phyloP scores from a whole-genome alignment of 1,139 yeast species.

The Zhuliangozyma parablackwelliae region DNA sequence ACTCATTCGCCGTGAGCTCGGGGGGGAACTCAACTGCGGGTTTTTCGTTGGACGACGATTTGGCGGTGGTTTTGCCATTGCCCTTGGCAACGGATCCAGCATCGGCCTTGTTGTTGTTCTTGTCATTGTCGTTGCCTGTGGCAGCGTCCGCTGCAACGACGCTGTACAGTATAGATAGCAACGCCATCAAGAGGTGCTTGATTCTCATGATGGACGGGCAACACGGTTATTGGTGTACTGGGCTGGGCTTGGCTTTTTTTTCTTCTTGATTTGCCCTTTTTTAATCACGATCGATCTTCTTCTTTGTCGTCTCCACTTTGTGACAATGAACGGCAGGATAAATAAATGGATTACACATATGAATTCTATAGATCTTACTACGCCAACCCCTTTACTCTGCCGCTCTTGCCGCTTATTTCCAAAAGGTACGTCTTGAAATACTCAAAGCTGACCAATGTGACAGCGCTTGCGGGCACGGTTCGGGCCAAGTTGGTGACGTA shows the following conservation, averaged over 20 bases:
- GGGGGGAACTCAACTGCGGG: conserved; percentile 14
- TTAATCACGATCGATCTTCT: too few relatives aligned
- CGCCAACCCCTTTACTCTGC: background rate
- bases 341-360: too few relatives aligned
- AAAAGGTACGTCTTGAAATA: conserved; percentile 63
- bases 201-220: too few relatives aligned
- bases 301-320: too few relatives aligned
- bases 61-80: conserved; percentile 1
- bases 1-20: conserved; percentile 30
- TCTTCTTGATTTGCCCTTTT: too few relatives aligned
- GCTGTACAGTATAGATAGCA: too few relatives aligned
- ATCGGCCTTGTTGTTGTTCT: background rate
- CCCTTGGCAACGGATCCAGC: conserved; percentile 3
- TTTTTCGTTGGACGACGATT: background rate
- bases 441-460: conserved; percentile 91
- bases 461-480: conserved; percentile 94
- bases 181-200: too few relatives aligned
- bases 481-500: conserved; percentile 79
- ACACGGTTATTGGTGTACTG: too few relatives aligned
- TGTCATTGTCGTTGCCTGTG: background rate
- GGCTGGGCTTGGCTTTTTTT: too few relatives aligned
- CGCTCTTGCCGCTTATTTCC: conserved; percentile 26
- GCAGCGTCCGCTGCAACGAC: too few relatives aligned
- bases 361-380: background rate
- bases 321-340: too few relatives aligned